Evolutionary conservation across 1,139 yeast species (phyloP), one percentile per base, ranked within the genome.

Genomic region (Debaryomyces udenii): DNA sequence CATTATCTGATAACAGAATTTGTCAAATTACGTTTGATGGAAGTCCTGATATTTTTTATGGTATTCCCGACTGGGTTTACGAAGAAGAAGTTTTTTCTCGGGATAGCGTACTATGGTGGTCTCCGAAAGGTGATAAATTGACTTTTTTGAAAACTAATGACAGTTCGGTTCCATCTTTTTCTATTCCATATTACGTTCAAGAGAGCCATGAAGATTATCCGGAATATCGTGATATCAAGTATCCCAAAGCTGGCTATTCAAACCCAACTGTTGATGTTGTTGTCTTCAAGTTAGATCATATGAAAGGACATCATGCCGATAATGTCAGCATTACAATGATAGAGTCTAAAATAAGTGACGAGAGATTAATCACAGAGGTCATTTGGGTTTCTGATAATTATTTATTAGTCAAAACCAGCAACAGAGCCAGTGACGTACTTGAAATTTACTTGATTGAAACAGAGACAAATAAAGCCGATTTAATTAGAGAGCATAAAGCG

Each of bases 11-110:
- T 9, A 51, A 50, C 1, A 43, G 35, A 2, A 50, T 57, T n/a
- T 52, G 54, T 1, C 74, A 68, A 44, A 61, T 78, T 4, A 78
- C 83, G 1, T 49, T 42, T 40, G 84, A 79, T 51, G 84, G 83
- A 1, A 64, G 74, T 20, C 64, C 57, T 2, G 68, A 76, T 38
- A 61, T 78, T 3, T 77, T 78, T 53, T 68, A 79, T 47, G 84
- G 83, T 16, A 73, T 73, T 42, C 81, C 83, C 0, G 83, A 79
- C 51, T 79, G 84, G 84, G 82, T 79, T 7, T 79, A 79, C 48
- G 84, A 79, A 54, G 84, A 79, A 51, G 84, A 79, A 50, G 83
- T 79, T 3, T 76, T 68, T 44, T 73, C 67, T 15, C 55, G 68
- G 30, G 83, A 78, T 47, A 62, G 68, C 16, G 78, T 76, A 1